Evolutionary conservation across 2,329 filamentous ascomycete species (phyloP).

Genomic region (Aspergillus sp.): DNA sequence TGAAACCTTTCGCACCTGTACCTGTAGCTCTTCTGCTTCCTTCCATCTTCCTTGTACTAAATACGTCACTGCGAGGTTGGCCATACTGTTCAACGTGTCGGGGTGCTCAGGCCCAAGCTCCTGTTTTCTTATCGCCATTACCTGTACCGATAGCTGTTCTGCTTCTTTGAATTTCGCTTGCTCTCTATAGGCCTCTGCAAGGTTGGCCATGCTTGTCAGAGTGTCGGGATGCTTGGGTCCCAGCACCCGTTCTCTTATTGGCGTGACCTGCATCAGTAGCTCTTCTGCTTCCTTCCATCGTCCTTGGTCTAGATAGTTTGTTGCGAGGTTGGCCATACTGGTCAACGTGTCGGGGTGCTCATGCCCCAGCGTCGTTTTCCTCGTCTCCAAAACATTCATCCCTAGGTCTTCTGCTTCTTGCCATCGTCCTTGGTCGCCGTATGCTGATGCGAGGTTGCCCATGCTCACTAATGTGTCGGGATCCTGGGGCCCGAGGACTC

Average conservation of each 20-base stretch:
- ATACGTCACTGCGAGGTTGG: not conserved
- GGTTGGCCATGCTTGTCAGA: not conserved
- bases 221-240: slow-evolving; percentile 9
- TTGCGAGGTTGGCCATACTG: slow-evolving; percentile 1
- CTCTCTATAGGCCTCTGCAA: not conserved
- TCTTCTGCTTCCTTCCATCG: slow-evolving; percentile 2
- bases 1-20: slow-evolving; percentile 15
- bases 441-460: not conserved
- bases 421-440: slow-evolving; percentile 6
- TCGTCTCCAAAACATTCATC: slow-evolving; percentile 16
- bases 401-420: slow-evolving; percentile 18
- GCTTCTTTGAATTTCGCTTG: slow-evolving; percentile 13
- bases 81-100: slow-evolving; percentile 15
- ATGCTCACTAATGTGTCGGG: not conserved
- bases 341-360: slow-evolving; percentile 16
- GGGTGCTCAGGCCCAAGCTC: slow-evolving; percentile 13
- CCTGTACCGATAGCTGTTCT: slow-evolving; percentile 16
- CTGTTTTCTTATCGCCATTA: slow-evolving; percentile 15
- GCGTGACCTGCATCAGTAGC: slow-evolving; percentile 14
- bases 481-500: slow-evolving; percentile 11
- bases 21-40: slow-evolving; percentile 5
- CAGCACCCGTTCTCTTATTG: slow-evolving; percentile 14
- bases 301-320: not conserved
- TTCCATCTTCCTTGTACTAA: not conserved
- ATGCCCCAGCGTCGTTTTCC: slow-evolving; percentile 14